These are phyloP conservation scores for Parachlorella kessleri DNA, from an alignment of 139 green algal species.

Conservation along the genomic window DNA sequence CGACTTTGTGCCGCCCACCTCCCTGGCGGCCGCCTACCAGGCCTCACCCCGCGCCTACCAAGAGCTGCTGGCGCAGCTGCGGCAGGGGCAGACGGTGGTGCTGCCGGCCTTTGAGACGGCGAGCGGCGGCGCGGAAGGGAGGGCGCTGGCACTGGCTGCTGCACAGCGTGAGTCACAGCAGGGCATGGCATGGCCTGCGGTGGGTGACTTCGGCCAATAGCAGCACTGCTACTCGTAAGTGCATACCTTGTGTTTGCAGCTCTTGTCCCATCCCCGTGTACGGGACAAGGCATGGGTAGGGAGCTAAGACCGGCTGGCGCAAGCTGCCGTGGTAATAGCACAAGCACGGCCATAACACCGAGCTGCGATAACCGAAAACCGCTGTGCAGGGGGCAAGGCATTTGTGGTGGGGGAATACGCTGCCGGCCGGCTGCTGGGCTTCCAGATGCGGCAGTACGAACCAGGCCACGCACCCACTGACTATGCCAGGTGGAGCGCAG, in stretches of 20 bases:
- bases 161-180: constrained; percentile 8
- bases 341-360: background rate
- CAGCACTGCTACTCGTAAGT: background rate
- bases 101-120: constrained; percentile 41
- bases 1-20: constrained; percentile 38
- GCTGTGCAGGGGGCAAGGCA: background rate
- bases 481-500: background rate
- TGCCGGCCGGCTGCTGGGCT: constrained; percentile 19
- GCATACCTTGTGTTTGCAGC: background rate
- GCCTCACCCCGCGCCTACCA: too few species aligned
- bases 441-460: constrained; percentile 33
- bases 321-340: too few species aligned
- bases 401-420: background rate
- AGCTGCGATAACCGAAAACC: background rate
- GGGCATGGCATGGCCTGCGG: background rate
- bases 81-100: constrained; percentile 30
- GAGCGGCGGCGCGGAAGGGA: constrained; percentile 22
- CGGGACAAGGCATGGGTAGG: background rate
- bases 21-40: background rate
- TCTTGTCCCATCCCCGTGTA: background rate
- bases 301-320: too few species aligned
- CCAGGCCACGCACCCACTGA: constrained; percentile 16
- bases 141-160: constrained; percentile 11
- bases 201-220: background rate
- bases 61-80: background rate